Conservation (phyloP, 106 monocot genomes). For the Gastrodia elata region DNA sequence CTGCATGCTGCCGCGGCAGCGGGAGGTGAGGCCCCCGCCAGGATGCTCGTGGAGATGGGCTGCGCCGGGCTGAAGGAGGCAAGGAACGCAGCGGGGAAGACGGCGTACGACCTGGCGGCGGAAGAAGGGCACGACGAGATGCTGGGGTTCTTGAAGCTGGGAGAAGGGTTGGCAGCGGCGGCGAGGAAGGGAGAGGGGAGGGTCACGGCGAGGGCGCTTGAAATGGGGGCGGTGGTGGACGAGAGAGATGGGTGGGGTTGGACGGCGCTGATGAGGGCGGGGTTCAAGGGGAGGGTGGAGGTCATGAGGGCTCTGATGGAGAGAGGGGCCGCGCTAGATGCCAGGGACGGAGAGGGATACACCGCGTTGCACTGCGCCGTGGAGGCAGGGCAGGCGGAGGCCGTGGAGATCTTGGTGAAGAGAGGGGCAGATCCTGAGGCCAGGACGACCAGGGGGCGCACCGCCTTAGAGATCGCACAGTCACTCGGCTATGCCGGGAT, state of each 20-base stretch:
- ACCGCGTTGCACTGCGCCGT: slow-evolving; percentile 51
- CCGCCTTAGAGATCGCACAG: slow-evolving; percentile 25
- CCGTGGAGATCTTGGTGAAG: slow-evolving; percentile 37
- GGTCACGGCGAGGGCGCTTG: slow-evolving; percentile 16
- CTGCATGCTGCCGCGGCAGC: slow-evolving; percentile 33
- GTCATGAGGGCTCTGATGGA: slow-evolving; percentile 22
- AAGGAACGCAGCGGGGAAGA: slow-evolving; percentile 31
- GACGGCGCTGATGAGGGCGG: slow-evolving; percentile 55
- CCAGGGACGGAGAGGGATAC: slow-evolving; percentile 42
- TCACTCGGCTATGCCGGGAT: slow-evolving; percentile 33
- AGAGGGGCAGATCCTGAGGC: slow-evolving; percentile 35
- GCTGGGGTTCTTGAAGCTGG: slow-evolving; percentile 29
- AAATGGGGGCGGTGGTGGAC: slow-evolving; percentile 31
- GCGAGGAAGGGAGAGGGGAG: slow-evolving; percentile 38
- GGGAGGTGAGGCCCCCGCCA: slow-evolving; percentile 35
- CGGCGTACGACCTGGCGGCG: slow-evolving; percentile 41
- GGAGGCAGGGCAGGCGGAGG: slow-evolving; percentile 41
- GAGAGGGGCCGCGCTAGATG: slow-evolving; percentile 30
- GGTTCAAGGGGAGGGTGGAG: slow-evolving; percentile 41
- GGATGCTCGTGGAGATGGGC: slow-evolving; percentile 20
- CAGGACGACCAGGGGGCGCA: slow-evolving; percentile 31
- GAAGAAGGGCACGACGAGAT: slow-evolving; percentile 30
- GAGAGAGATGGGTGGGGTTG: slow-evolving; percentile 47
- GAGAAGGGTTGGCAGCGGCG: slow-evolving; percentile 26
- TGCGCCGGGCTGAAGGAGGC: slow-evolving; percentile 23